Conservation (phyloP, 2,329 filamentous ascomycete species). For the Penicillium occitanis region DNA sequence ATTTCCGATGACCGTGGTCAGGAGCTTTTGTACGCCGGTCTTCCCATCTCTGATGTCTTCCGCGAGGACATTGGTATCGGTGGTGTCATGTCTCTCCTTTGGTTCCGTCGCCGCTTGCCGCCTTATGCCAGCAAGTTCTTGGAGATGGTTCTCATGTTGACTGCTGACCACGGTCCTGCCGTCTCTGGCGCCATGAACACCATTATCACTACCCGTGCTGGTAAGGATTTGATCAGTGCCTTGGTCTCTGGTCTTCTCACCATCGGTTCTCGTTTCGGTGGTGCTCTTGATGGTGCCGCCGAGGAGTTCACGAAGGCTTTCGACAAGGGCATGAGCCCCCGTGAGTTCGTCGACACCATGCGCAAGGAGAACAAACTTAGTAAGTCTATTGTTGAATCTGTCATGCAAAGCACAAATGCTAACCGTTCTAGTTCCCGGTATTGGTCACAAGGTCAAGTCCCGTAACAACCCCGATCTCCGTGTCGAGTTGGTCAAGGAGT, state of each 20-base stretch:
- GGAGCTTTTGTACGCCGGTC: constrained; percentile 96
- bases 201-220: constrained; percentile 98
- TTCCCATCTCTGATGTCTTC: constrained; percentile 99
- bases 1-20: constrained; percentile 99
- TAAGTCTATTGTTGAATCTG: constrained; percentile 41
- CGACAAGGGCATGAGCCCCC: constrained; percentile 95
- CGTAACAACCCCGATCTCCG: constrained; percentile 99
- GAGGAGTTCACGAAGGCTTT: constrained; percentile 98
- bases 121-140: constrained; percentile 97
- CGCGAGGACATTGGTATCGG: constrained; percentile 97
- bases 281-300: constrained; percentile 94
- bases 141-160: constrained; percentile 99
- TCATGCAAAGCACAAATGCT: not conserved
- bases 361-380: constrained; percentile 99
- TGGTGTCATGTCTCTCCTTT: constrained; percentile 98
- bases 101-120: constrained; percentile 98
- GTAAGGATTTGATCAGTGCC: constrained; percentile 95
- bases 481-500: constrained; percentile 99
- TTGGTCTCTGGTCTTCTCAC: constrained; percentile 96
- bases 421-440: constrained; percentile 71
- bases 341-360: constrained; percentile 99
- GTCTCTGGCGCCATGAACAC: constrained; percentile 99
- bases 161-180: constrained; percentile 96
- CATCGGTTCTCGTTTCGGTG: constrained; percentile 97
- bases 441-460: constrained; percentile 99